A percentile compares a stretch with the other conserved stretches of the same genome.
These are phyloP conservation scores for Yamadazyma nakazawae DNA, from an alignment of 805 yeast species.

Conservation along the genomic window DNA sequence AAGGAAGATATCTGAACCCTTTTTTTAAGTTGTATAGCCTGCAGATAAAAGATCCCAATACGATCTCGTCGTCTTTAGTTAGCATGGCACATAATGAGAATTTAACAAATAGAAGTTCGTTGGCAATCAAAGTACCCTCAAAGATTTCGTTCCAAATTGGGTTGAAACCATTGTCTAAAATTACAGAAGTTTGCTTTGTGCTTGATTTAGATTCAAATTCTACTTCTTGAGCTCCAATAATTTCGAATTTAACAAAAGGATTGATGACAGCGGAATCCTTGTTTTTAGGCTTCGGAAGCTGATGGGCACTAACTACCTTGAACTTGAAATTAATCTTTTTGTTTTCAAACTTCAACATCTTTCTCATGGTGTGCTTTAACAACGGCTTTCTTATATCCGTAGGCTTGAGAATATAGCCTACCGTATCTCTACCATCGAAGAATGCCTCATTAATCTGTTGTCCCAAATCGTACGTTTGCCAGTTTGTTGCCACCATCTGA, in stretches of 20 bases:
- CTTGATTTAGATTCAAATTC: constrained; percentile 20
- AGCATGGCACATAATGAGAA: constrained; percentile 44
- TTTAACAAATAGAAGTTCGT: constrained; percentile 54
- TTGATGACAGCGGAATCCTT: constrained; percentile 46
- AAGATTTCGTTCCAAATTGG: constrained; percentile 74
- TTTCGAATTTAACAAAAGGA: constrained; percentile 61
- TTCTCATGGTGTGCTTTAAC: constrained; percentile 16
- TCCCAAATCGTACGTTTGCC: constrained; percentile 91
- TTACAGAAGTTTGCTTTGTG: constrained; percentile 19
- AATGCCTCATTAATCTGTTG: constrained; percentile 85
- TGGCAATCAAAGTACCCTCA: constrained; percentile 36
- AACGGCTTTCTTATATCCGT: constrained; percentile 35
- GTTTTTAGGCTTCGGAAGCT: constrained; percentile 68
- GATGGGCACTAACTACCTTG: constrained; percentile 74
- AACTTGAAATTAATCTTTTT: constrained; percentile 21
- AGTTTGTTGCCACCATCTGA: constrained; percentile 94
- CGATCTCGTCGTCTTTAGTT: constrained; percentile 24
- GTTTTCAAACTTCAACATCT: constrained; percentile 1
- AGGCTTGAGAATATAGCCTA: constrained; percentile 85
- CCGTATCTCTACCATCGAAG: constrained; percentile 55
- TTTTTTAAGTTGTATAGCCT: constrained; percentile 60
- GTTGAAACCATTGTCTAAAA: constrained; percentile 76
- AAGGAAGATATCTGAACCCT: constrained; percentile 81
- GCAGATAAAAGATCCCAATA: constrained; percentile 57
- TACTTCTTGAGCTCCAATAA: constrained; percentile 44